Evolutionary conservation across 257 asterid species (phyloP).

Genomic region (Plantago major): DNA sequence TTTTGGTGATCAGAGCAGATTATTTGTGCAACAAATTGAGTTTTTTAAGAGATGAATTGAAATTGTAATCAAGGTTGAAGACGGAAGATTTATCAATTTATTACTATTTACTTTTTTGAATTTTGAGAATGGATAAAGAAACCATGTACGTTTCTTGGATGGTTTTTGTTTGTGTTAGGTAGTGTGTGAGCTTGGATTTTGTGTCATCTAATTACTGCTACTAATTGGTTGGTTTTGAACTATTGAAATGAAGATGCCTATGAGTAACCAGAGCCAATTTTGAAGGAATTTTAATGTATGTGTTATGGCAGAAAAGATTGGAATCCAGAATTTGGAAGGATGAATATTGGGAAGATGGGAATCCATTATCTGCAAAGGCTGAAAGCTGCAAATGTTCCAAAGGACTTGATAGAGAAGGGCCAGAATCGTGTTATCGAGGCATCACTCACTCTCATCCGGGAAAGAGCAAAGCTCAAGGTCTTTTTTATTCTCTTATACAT

Average conservation of each 20-base stretch:
- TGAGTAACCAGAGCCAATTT: neutral
- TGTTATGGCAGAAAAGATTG: conserved; percentile 7
- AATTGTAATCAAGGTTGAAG: neutral
- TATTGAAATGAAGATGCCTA: neutral
- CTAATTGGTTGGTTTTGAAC: neutral
- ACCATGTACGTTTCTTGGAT: neutral
- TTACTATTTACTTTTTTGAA: too few species aligned
- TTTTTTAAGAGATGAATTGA: neutral
- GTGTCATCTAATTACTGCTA: conserved; percentile 6
- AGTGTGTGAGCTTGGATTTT: neutral
- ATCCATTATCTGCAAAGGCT: conserved; percentile 75
- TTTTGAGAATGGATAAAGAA: neutral
- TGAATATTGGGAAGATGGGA: conserved; percentile 71
- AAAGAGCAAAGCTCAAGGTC: conserved; percentile 97
- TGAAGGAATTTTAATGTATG: neutral
- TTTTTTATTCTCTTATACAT: neutral
- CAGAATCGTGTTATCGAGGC: conserved; percentile 98
- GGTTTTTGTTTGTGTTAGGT: too few species aligned
- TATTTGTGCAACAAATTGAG: too few species aligned
- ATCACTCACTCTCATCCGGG: conserved; percentile 91
- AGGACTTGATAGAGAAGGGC: conserved; percentile 81
- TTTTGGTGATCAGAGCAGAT: too few species aligned
- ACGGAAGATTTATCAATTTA: too few species aligned
- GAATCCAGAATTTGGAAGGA: conserved; percentile 29
- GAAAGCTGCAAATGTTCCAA: conserved; percentile 72